These are phyloP conservation scores for Vicia sativa DNA, from an alignment of 306 rosid species.

Conservation along the genomic window DNA sequence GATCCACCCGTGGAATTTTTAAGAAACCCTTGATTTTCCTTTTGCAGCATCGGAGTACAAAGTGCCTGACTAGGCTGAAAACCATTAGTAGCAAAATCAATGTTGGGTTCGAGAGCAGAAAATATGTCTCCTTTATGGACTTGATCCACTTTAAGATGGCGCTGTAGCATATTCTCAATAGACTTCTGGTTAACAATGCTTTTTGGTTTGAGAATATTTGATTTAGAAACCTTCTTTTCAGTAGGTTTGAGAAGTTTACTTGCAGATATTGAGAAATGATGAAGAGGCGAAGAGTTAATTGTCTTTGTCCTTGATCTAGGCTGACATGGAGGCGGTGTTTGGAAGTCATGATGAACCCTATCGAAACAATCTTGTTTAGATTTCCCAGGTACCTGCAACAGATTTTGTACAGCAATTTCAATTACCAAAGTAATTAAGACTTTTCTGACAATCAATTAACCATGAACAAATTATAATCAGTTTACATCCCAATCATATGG, in stretches of 20 bases:
- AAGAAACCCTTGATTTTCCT: slow-evolving; percentile 46
- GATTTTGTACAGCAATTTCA: slow-evolving; percentile 31
- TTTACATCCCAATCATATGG: background rate
- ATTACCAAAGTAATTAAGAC: slow-evolving; percentile 25
- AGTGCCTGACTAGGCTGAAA: slow-evolving; percentile 42
- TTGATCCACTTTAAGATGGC: slow-evolving; percentile 44
- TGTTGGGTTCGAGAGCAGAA: slow-evolving; percentile 69
- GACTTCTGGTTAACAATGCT: slow-evolving; percentile 56
- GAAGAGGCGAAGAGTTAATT: slow-evolving; percentile 52
- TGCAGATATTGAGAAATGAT: slow-evolving; percentile 59
- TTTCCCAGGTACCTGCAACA: slow-evolving; percentile 83
- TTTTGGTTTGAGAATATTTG: slow-evolving; percentile 48
- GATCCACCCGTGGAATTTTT: slow-evolving; percentile 46
- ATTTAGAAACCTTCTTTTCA: slow-evolving; percentile 40
- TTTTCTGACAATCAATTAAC: slow-evolving; percentile 11
- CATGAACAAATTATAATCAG: slow-evolving; percentile 11
- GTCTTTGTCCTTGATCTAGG: slow-evolving; percentile 65
- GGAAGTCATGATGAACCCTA: slow-evolving; percentile 58
- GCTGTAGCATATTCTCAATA: slow-evolving; percentile 50
- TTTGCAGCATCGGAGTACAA: slow-evolving; percentile 60
- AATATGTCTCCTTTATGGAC: slow-evolving; percentile 71
- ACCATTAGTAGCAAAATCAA: slow-evolving; percentile 44
- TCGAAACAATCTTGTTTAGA: slow-evolving; percentile 91
- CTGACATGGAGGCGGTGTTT: slow-evolving; percentile 67
- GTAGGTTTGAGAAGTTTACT: slow-evolving; percentile 65